Base-by-base conservation (phyloP, 2,329 filamentous ascomycete genomes). In the Stemphylium beticola region DNA sequence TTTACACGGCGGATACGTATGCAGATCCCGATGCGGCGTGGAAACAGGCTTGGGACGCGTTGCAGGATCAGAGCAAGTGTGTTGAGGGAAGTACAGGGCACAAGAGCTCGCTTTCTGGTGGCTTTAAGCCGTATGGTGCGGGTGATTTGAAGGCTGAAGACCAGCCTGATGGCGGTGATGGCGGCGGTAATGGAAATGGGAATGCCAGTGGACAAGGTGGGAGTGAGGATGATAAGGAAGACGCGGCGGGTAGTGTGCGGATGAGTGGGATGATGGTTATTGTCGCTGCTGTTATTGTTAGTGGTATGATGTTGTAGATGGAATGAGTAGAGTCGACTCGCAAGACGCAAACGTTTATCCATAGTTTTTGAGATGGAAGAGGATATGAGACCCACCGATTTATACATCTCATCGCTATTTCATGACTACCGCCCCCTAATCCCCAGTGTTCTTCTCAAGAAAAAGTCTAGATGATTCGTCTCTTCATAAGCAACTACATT, bases 1-100 rank as follows among this genome's bases (percentile, higher is more conserved):
- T 82, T 61, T 87, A 83, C 57, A 88, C 85, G 0, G 62, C 76
- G n/a, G 72, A 78, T 3, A 86, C 83, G 65, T 68, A 82, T 32
- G 69, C 74, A 4, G 76, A 84, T 52, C 76, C 81, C 1, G 76
- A 76, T 4, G 76, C 72, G 4, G 71, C 82, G 15, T 88, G 85
- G 85, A 76, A 75, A 29, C 72, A 73, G 36, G 70, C 58, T 0
- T 68, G 61, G 61, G 61, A 68, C 41, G 68, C 65, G 0, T 64
- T 61, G 32, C 45, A 50, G 33, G 53, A 66, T 31, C 54, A 62
- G 12, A 47, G 34, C 7, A 61, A 61, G 39, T 73, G 70, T 43
- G 70, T 71, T 0, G 42, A 62, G 31, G 66, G 64, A 2, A 62
- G 57, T 11, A 70, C 66, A 2, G 53, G 49, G 18, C 64, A 70